phyloP scores from a whole-genome alignment of 495 filamentous ascomycete genomes.

The Penicillium cataractarum region DNA sequence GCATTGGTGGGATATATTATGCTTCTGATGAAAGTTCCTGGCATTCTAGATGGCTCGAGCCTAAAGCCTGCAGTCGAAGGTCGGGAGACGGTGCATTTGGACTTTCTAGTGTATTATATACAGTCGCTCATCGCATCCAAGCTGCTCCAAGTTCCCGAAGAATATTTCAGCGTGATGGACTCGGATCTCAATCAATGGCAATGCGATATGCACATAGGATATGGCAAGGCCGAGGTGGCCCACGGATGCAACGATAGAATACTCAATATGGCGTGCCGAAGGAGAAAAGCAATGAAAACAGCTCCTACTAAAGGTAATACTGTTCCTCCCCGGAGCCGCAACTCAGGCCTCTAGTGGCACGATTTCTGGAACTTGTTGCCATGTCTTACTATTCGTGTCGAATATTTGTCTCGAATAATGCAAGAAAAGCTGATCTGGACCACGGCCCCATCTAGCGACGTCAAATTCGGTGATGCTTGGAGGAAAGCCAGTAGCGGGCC shows the following conservation, averaged over 20 bases:
- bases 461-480: slow-evolving; percentile 21
- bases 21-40: not conserved
- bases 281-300: not conserved
- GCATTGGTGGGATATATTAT: not conserved
- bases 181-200: too few relatives aligned
- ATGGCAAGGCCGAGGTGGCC: too few relatives aligned
- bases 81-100: not conserved
- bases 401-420: slow-evolving; percentile 16
- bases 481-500: slow-evolving; percentile 26
- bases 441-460: slow-evolving; percentile 18
- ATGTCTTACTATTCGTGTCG: slow-evolving; percentile 19
- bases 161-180: too few relatives aligned
- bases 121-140: too few relatives aligned
- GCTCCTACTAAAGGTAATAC: not conserved
- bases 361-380: slow-evolving; percentile 23
- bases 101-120: not conserved
- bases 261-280: not conserved
- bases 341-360: slow-evolving; percentile 22
- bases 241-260: too few relatives aligned
- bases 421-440: slow-evolving; percentile 27
- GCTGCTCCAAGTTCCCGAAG: too few relatives aligned
- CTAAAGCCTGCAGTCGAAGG: not conserved
- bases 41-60: not conserved
- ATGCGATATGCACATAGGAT: too few relatives aligned
- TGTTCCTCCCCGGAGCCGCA: not conserved